Conservation (phyloP, 2,329 filamentous ascomycete species). For the Trichocomaceae sp. region DNA sequence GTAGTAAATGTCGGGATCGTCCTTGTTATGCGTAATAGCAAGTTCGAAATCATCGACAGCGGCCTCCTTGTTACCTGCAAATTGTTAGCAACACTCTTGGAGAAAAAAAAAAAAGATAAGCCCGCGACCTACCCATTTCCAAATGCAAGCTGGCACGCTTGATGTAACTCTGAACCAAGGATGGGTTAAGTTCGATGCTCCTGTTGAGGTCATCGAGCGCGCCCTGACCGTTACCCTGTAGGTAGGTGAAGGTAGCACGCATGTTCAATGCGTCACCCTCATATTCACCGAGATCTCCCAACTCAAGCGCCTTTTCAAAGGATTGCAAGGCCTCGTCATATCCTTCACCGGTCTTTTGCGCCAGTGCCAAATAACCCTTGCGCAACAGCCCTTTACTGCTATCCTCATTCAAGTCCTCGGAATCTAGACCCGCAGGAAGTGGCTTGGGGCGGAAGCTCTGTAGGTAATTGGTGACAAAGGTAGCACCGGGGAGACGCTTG, state of each 20-base stretch:
- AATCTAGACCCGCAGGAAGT: constrained; percentile 74
- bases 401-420: constrained; percentile 69
- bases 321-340: constrained; percentile 82
- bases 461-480: constrained; percentile 96
- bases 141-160: constrained; percentile 98
- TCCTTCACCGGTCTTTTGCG: constrained; percentile 79
- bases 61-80: constrained; percentile 68
- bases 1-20: constrained; percentile 97
- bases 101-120: neutral
- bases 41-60: constrained; percentile 82
- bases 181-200: constrained; percentile 83
- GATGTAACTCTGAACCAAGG: constrained; percentile 93
- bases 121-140: constrained; percentile 64
- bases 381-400: constrained; percentile 81
- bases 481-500: constrained; percentile 86
- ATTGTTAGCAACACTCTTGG: constrained; percentile 25
- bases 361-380: constrained; percentile 71
- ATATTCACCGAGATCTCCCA: constrained; percentile 70
- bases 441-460: constrained; percentile 90
- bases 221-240: constrained; percentile 77
- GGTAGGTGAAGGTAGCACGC: constrained; percentile 90
- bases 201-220: constrained; percentile 82
- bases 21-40: constrained; percentile 74
- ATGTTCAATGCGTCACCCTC: constrained; percentile 94
- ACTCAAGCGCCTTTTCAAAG: constrained; percentile 81